Evolutionary conservation across 306 rosid genomes (phyloP).

Genomic region (Begonia loranthoides): DNA sequence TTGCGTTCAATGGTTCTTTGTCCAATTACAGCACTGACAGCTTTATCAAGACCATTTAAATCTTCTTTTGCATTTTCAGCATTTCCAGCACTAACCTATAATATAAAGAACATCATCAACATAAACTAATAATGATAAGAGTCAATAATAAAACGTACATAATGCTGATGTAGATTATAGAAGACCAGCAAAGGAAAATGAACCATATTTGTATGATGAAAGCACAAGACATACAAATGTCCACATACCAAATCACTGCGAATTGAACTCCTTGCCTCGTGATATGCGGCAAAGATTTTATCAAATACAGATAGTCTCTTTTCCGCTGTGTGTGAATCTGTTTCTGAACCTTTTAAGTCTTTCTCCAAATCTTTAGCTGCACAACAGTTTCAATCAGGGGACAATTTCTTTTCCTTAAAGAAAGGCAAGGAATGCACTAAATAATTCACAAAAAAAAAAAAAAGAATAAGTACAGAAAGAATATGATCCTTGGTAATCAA

Average conservation of each 20-base stretch:
- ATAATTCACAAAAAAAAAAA: not conserved
- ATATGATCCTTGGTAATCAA: too few species aligned
- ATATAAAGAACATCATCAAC: constrained; percentile 14
- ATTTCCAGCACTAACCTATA: constrained; percentile 75
- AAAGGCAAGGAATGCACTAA: not conserved
- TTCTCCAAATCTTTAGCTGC: constrained; percentile 98
- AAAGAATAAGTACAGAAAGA: not conserved
- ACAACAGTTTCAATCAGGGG: constrained; percentile 13
- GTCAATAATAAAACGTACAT: constrained; percentile 5
- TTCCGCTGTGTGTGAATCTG: constrained; percentile 68
- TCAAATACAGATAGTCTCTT: constrained; percentile 68
- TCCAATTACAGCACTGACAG: constrained; percentile 84
- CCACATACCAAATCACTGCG: constrained; percentile 84
- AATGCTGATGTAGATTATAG: not conserved
- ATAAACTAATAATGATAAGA: constrained; percentile 5
- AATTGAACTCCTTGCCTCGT: constrained; percentile 83
- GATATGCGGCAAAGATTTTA: constrained; percentile 88
- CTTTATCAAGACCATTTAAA: constrained; percentile 92
- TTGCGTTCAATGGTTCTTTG: constrained; percentile 95
- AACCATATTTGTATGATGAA: not conserved
- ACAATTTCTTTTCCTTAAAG: too few species aligned
- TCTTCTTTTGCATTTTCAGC: constrained; percentile 85
- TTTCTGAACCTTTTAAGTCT: constrained; percentile 54
- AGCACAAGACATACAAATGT: not conserved
- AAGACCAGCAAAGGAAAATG: not conserved